Evolutionary conservation across 495 filamentous ascomycete species (phyloP), one percentile per base, ranked within the genome.

Genomic region (Opeltia flavorubescens): DNA sequence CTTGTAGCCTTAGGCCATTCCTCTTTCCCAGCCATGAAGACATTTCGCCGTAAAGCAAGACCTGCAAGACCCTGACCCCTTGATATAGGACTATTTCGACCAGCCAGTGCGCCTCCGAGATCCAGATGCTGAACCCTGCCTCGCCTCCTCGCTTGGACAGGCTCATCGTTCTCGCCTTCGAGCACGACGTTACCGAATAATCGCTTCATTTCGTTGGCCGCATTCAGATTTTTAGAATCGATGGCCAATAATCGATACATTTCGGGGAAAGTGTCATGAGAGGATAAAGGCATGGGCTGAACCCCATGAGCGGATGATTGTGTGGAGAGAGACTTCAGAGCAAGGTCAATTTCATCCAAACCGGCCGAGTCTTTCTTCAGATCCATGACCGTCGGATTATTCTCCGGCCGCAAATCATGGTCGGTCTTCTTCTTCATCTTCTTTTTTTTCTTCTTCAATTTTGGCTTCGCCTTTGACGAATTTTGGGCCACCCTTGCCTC

Each of bases 131-230:
- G 64, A 45, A 66, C 68, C 52, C 77, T 59, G 51, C 71, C 69
- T 39, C 74, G 62, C 46, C 72, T 63, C 40, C 73, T 70, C 41
- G 62, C 56, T 46, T 55, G 49, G 46, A 50, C 56, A 50, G 56
- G 49, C 20, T 66, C 64, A 48, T 73, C 55, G 21, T 78, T 71
- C 38, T 71, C 59, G 15, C 73, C 72, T 38, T 84, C 76, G 46
- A 91, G 65, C 8, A 83, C 83, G 24, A 82, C 76, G 46, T 80
- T 80, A 0, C 91, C 91, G 63, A 99, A 99, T 2, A 99, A 64
- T 50, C 77, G 79, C 34, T 85, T 81, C 88, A 99, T 95, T 63
- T 99, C 91, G 53, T 94, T 93, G 5, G 75, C 71, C 12, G 83
- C 83, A 58, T 93, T 94, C 9, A 99, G 74, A 51, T 84, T 76